Conservation (phyloP, 495 filamentous ascomycete species). For the Tricharina praecox region DNA sequence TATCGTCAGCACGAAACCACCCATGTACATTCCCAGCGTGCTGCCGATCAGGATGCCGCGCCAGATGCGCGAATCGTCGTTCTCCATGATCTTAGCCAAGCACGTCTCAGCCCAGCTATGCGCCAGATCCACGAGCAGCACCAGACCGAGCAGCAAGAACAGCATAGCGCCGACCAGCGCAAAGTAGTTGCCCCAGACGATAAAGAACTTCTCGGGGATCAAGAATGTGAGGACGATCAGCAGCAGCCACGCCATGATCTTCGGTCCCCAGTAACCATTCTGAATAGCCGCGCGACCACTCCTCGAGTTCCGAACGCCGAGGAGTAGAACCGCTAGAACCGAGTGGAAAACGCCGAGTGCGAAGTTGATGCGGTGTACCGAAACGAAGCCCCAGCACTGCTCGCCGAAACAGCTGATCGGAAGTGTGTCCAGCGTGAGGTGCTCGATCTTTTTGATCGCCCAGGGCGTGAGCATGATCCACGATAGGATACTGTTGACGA, state of each 20-base stretch:
- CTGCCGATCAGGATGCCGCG: constrained; percentile 73
- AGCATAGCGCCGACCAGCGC: constrained; percentile 77
- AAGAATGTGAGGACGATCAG: constrained; percentile 85
- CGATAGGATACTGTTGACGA: constrained; percentile 87
- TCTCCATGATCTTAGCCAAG: constrained; percentile 77
- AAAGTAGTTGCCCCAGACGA: constrained; percentile 89
- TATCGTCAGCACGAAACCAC: constrained; percentile 79
- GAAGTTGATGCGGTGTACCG: constrained; percentile 94
- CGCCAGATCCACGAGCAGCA: constrained; percentile 84
- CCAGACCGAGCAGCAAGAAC: constrained; percentile 81
- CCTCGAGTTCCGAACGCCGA: constrained; percentile 76
- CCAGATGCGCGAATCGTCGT: constrained; percentile 73
- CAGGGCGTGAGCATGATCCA: constrained; percentile 99
- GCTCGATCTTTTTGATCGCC: constrained; percentile 87
- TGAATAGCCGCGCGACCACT: constrained; percentile 76
- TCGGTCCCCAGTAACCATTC: constrained; percentile 52
- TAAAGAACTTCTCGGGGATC: constrained; percentile 88
- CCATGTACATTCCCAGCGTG: constrained; percentile 84
- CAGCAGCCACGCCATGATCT: constrained; percentile 67
- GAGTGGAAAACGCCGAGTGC: constrained; percentile 88
- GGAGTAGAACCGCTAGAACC: constrained; percentile 60
- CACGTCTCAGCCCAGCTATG: constrained; percentile 98
- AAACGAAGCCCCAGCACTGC: constrained; percentile 85
- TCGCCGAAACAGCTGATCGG: constrained; percentile 80
- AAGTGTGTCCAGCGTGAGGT: constrained; percentile 85